These are phyloP conservation scores for Pochonia chlamydosporia DNA, from an alignment of 2,329 filamentous ascomycete genomes.

Conservation along the genomic window DNA sequence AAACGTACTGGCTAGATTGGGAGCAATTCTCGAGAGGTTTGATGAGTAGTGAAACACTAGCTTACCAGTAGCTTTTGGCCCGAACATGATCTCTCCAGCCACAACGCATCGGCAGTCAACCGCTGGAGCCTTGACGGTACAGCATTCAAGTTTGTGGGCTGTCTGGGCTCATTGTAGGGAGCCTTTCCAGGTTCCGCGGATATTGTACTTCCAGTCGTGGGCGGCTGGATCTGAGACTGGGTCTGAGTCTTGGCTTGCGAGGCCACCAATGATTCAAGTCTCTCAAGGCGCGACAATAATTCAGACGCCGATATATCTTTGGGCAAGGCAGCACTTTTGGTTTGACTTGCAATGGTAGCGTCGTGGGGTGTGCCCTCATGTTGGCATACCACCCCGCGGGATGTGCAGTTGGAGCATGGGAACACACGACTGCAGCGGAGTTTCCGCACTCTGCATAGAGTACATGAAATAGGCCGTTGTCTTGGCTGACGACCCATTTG, in stretches of 20 bases:
- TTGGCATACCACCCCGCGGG: slow-evolving; percentile 26
- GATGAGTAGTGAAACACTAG: slow-evolving; percentile 1
- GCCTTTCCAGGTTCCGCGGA: not conserved
- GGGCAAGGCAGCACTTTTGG: slow-evolving; percentile 4
- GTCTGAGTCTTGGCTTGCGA: slow-evolving; percentile 7
- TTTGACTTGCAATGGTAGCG: not conserved
- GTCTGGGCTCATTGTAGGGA: slow-evolving; percentile 9
- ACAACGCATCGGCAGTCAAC: slow-evolving; percentile 27
- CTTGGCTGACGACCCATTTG: slow-evolving; percentile 26
- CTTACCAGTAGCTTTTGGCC: slow-evolving; percentile 24
- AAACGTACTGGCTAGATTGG: not conserved
- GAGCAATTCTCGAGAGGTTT: not conserved
- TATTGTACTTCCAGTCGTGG: not conserved
- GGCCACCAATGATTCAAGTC: slow-evolving; percentile 15
- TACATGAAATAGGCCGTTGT: slow-evolving; percentile 28
- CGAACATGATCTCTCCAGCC: slow-evolving; percentile 25
- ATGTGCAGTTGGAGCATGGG: slow-evolving; percentile 30
- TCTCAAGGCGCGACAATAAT: slow-evolving; percentile 16
- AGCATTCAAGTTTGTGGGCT: slow-evolving; percentile 10
- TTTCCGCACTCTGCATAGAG: slow-evolving; percentile 28
- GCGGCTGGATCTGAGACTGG: slow-evolving; percentile 3
- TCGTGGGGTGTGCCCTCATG: slow-evolving; percentile 11
- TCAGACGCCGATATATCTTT: slow-evolving; percentile 15
- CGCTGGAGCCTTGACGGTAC: slow-evolving; percentile 26
- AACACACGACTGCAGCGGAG: slow-evolving; percentile 30